phyloP scores from a whole-genome alignment of 768 basidiomycete species.

The Agrocybe pediades region DNA sequence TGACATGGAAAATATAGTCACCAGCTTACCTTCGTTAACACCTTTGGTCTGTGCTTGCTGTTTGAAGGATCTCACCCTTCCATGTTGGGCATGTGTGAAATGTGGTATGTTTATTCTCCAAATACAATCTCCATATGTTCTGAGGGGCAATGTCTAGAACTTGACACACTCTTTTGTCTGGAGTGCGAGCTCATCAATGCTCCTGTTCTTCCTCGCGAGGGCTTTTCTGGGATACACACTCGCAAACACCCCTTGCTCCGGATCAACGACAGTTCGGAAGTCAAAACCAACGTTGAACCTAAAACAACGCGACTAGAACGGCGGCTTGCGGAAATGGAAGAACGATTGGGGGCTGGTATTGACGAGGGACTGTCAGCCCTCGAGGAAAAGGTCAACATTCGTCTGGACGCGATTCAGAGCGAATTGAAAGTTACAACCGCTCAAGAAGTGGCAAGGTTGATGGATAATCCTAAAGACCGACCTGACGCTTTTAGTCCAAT shows the following conservation, averaged over 20 bases:
- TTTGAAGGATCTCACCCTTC: not conserved
- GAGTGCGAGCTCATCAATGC: not conserved
- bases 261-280: constrained; percentile 1
- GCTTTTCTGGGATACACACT: not conserved
- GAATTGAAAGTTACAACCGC: no score
- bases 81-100: not conserved
- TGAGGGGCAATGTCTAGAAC: no score
- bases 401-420: not conserved
- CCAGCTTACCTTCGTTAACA: constrained; percentile 1
- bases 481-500: no score
- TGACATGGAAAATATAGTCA: not conserved
- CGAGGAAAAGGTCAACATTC: not conserved
- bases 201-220: not conserved
- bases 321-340: not conserved
- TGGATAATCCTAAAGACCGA: no score
- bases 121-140: no score
- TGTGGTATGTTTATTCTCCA: not conserved
- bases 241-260: not conserved
- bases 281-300: not conserved
- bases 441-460: no score
- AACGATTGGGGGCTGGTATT: not conserved
- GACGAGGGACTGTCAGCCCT: not conserved
- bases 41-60: constrained; percentile 4
- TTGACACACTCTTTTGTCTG: no score
- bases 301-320: not conserved